phyloP scores from a whole-genome alignment of 2,329 filamentous ascomycete species.

The Exophiala sideris region DNA sequence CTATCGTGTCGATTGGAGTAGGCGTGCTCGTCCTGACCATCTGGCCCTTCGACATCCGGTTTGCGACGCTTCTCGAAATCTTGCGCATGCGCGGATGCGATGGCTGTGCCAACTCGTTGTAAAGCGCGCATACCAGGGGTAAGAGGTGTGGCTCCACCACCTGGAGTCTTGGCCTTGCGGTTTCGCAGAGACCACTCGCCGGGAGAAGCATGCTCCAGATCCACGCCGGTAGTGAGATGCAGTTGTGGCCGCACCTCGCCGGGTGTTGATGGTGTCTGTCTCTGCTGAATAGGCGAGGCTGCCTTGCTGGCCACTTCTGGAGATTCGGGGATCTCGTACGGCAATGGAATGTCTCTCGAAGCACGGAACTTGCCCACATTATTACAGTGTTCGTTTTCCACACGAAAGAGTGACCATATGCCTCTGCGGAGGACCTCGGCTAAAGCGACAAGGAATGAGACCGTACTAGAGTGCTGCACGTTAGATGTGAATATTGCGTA shows the following conservation, averaged over 20 bases:
- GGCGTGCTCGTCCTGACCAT: conserved; percentile 29
- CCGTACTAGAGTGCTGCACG: conserved; percentile 74
- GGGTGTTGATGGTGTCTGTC: conserved; percentile 2
- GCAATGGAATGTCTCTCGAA: conserved; percentile 79
- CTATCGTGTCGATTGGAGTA: conserved; percentile 26
- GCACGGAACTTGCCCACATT: conserved; percentile 90
- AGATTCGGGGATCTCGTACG: conserved; percentile 52
- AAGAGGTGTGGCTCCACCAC: conserved; percentile 22
- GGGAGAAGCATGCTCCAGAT: conserved; percentile 24
- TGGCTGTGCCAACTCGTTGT: conserved; percentile 60
- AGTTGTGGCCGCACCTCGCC: conserved; percentile 6
- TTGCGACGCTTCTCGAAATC: conserved; percentile 82
- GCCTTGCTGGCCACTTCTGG: conserved; percentile 7
- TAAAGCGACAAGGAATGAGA: conserved; percentile 75
- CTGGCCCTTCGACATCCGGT: conserved; percentile 41
- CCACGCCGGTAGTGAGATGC: conserved; percentile 21
- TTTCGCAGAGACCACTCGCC: conserved; percentile 14
- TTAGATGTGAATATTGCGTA: conserved; percentile 81
- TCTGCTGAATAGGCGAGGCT: conserved; percentile 10
- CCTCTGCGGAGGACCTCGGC: conserved; percentile 80
- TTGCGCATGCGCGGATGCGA: conserved; percentile 80
- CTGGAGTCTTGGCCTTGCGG: conserved; percentile 29
- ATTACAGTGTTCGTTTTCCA: conserved; percentile 95
- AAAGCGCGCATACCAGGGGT: conserved; percentile 31
- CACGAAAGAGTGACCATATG: conserved; percentile 87